These are phyloP conservation scores for Candida incommunis DNA, from an alignment of 805 yeast species.

Conservation along the genomic window DNA sequence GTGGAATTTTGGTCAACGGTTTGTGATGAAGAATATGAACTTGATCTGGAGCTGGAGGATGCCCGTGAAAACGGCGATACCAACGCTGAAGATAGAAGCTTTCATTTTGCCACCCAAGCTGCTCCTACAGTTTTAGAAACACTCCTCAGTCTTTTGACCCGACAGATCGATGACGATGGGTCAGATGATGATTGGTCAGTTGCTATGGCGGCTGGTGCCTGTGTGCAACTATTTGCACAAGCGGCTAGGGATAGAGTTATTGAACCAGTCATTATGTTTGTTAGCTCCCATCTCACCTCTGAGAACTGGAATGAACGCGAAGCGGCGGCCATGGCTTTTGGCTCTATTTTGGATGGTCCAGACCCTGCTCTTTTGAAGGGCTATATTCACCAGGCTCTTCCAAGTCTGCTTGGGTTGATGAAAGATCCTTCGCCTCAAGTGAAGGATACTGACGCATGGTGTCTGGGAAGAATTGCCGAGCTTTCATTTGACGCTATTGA, in stretches of 20 bases:
- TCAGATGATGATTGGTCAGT: constrained; percentile 94
- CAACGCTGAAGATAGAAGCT: constrained; percentile 37
- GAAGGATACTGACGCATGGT: constrained; percentile 96
- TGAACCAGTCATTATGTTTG: constrained; percentile 72
- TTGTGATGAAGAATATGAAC: constrained; percentile 92
- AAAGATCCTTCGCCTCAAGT: constrained; percentile 69
- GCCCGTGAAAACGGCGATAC: constrained; percentile 7
- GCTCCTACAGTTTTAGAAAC: constrained; percentile 80
- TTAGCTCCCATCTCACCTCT: constrained; percentile 52
- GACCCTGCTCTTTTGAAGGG: constrained; percentile 52
- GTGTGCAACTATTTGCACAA: constrained; percentile 87
- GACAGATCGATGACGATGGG: constrained; percentile 86
- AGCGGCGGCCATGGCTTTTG: constrained; percentile 98
- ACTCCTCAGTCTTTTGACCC: constrained; percentile 58
- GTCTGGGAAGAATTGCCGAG: constrained; percentile 92
- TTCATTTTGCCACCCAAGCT: constrained; percentile 76
- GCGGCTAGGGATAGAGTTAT: constrained; percentile 77
- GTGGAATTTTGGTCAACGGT: constrained; percentile 99
- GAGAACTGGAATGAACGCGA: constrained; percentile 76
- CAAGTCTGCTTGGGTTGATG: constrained; percentile 62
- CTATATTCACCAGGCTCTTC: constrained; percentile 69
- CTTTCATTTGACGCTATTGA: constrained; percentile 66
- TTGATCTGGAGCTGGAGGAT: constrained; percentile 44
- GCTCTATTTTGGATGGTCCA: constrained; percentile 92
- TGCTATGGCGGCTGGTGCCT: constrained; percentile 97